These are phyloP conservation scores for Pelomyxa schiedti DNA, from an alignment of 78 protist genomes.

Conservation along the genomic window DNA sequence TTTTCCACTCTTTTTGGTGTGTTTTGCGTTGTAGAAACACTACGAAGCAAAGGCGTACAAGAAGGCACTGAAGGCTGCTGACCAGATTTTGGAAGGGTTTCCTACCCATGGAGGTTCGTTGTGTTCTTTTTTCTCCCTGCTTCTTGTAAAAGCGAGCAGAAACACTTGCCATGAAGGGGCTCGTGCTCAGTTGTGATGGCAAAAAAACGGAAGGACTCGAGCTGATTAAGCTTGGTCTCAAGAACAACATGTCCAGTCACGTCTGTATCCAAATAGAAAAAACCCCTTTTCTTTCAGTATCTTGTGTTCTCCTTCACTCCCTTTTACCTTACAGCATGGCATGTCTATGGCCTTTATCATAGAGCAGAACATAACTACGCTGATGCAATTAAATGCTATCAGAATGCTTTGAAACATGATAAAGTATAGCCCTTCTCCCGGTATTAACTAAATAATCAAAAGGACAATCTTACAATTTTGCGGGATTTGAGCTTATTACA, in stretches of 20 bases:
- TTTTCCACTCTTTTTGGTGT: no score
- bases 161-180: conserved; percentile 59
- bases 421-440: no score
- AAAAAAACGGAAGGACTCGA: conserved; percentile 45
- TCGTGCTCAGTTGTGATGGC: conserved; percentile 13
- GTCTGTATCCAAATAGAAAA: no score
- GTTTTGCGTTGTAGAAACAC: conserved; percentile 36
- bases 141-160: no score
- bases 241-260: conserved; percentile 9
- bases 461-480: conserved; percentile 45
- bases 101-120: conserved; percentile 55
- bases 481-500: conserved; percentile 50
- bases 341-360: conserved; percentile 54
- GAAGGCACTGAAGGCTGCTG: conserved; percentile 52
- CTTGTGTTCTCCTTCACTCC: no score
- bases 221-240: conserved; percentile 15
- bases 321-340: conserved; percentile 50
- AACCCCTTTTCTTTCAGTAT: no score
- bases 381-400: conserved; percentile 61
- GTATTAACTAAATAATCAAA: no score
- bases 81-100: conserved; percentile 24
- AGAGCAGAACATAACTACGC: conserved; percentile 43
- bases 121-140: no score
- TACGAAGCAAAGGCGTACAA: conserved; percentile 60
- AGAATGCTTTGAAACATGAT: conserved; percentile 29